A percentile compares a stretch with the other conserved stretches of the same genome.
These are phyloP conservation scores for Stephania japonica DNA, from an alignment of 164 flowering plant genomes.

Conservation along the genomic window DNA sequence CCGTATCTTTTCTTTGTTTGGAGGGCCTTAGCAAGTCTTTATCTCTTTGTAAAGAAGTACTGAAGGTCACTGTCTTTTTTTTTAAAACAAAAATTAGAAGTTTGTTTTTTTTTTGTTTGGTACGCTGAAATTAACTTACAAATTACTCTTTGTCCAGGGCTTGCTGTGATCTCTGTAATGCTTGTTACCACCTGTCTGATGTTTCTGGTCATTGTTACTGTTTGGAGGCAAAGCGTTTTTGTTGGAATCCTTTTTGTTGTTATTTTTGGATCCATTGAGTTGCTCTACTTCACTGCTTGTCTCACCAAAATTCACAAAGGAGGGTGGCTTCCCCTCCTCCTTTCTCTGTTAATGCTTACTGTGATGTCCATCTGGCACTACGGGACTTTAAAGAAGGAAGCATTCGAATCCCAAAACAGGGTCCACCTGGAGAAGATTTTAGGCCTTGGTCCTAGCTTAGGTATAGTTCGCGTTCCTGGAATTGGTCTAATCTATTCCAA, in stretches of 20 bases:
- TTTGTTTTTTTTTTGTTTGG: not conserved
- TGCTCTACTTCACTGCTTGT: constrained; percentile 45
- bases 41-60: not conserved
- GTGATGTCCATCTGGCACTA: constrained; percentile 60
- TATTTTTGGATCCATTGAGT: constrained; percentile 55
- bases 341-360: constrained; percentile 30
- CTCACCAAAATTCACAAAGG: constrained; percentile 42
- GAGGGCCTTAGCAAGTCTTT: not conserved
- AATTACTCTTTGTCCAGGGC: constrained; percentile 30
- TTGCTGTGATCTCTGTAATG: constrained; percentile 54
- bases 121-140: not conserved
- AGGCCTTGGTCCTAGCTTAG: constrained; percentile 31
- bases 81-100: too few relatives aligned
- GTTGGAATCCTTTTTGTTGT: constrained; percentile 32
- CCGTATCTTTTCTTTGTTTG: not conserved
- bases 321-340: constrained; percentile 50
- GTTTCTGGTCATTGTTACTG: constrained; percentile 43
- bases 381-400: constrained; percentile 37
- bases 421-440: constrained; percentile 34
- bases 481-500: constrained; percentile 41
- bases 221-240: constrained; percentile 40
- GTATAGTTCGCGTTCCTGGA: constrained; percentile 37
- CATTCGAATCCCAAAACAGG: constrained; percentile 37
- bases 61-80: not conserved
- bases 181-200: constrained; percentile 63